Percentiles rank a stretch among this genome's conserved stretches.
Evolutionary conservation across 768 basidiomycete species (phyloP).

Genomic region (Mycena kentingensis): DNA sequence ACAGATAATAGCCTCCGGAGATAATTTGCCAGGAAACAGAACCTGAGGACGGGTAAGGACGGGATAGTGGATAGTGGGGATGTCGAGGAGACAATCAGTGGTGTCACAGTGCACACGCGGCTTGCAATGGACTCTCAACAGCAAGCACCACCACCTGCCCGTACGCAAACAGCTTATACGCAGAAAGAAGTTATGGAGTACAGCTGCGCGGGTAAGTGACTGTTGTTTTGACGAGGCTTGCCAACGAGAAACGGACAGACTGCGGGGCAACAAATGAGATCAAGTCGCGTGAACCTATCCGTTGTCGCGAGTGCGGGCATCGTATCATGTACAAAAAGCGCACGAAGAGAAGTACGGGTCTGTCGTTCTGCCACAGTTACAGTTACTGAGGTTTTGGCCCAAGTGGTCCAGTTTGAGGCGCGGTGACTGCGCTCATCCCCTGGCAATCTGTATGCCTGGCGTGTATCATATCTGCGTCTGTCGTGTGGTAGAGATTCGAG

Average conservation of each 20-base stretch:
- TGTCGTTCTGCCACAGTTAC: not conserved
- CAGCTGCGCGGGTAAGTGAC: constrained; percentile 72
- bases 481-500: not conserved
- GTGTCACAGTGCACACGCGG: not conserved
- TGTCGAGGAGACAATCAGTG: constrained; percentile 11
- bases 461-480: not conserved
- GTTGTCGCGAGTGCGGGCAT: constrained; percentile 96
- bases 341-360: constrained; percentile 81
- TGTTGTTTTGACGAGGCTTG: constrained; percentile 6
- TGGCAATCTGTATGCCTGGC: too few relatives aligned
- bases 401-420: constrained; percentile 86
- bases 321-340: constrained; percentile 99
- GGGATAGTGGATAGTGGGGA: constrained; percentile 1
- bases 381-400: constrained; percentile 2
- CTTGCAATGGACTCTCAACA: not conserved
- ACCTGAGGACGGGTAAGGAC: too few relatives aligned
- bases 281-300: constrained; percentile 87
- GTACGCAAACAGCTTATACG: constrained; percentile 12
- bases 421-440: too few relatives aligned
- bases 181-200: constrained; percentile 76
- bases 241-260: constrained; percentile 48
- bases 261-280: constrained; percentile 94
- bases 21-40: constrained; percentile 1
- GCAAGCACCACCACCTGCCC: not conserved
- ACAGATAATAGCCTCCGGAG: not conserved